Base-by-base conservation (phyloP, 257 asterid genomes). In the Solanum peruvianum region DNA sequence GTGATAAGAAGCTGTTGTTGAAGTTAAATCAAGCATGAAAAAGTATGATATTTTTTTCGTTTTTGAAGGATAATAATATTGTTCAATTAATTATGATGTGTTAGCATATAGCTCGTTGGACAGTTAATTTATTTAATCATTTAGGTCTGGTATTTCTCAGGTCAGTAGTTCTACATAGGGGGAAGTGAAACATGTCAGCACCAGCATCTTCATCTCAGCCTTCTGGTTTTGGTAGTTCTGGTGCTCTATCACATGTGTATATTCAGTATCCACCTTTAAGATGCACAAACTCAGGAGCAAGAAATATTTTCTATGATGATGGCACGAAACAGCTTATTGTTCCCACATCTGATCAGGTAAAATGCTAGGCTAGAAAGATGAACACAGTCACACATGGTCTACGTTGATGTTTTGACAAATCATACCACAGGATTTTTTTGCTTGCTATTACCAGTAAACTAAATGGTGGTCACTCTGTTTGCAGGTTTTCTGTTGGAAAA, bases 401-500 rank as follows among this genome's bases (percentile, higher is more conserved):
- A 29, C 16, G 25, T 69, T 66, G 82, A 69, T 5, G 5, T 56
- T 64, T 42, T 85, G 69, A 47, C 35, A 33, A 56, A 29, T 49
- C 41, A 35, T 77, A 75, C 29, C 60, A 49, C 77, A 41, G 20
- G 21, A 82, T 21, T 6, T 33, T 31, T 31, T 73, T 76, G 86
- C 62, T 85, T 58, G 66, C 71, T 88, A 83, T 86, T 86, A 78
- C 27, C 66, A 60, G 83, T 85, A 82, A 87, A 85, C 90, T 88
- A 81, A 83, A 25, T 88, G 83, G 25, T 67, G 60, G 60, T 69
- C 86, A 84, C 60, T 83, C 73, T 23, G 12, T 88, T 81, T 90
- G 87, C 86, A 97, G 98, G 95, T 95, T 64, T 91, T 93, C 88
- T 97, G 98, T 56, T 95, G 98, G 99, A 97, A 94, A 92, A 90